Evolutionary conservation across 1,284 basidiomycete genomes (phyloP).

Genomic region (Tausonia pullulans): DNA sequence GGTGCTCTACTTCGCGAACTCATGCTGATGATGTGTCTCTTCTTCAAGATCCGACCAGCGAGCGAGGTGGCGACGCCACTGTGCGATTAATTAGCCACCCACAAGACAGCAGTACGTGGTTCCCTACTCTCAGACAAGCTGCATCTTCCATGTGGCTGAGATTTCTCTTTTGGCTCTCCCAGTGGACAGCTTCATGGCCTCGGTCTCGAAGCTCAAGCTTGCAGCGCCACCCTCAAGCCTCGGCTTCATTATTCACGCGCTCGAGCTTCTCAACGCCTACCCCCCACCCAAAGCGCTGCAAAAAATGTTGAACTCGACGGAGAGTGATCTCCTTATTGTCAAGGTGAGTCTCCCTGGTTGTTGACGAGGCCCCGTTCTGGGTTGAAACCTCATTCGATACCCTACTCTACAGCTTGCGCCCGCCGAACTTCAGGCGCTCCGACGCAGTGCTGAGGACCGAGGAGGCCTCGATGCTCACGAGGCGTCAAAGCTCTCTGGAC

Average conservation of each 20-base stretch:
- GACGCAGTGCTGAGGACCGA: slow-evolving; percentile 22
- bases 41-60: too few species aligned
- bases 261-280: slow-evolving; percentile 8
- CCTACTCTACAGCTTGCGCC: background rate
- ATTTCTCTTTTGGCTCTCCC: background rate
- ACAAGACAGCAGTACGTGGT: too few species aligned
- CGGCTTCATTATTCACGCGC: slow-evolving; percentile 2
- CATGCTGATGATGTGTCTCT: too few species aligned
- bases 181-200: slow-evolving; percentile 13
- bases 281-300: background rate
- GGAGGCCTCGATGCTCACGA: slow-evolving; percentile 33
- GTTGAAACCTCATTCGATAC: slow-evolving; percentile 12
- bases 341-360: background rate
- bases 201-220: slow-evolving; percentile 6
- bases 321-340: slow-evolving; percentile 3
- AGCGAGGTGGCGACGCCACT: too few species aligned
- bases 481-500: slow-evolving; percentile 26
- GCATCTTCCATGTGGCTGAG: too few species aligned
- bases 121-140: too few species aligned
- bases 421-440: background rate
- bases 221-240: background rate
- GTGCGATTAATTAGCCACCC: too few species aligned
- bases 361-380: background rate
- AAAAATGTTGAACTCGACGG: slow-evolving; percentile 2
- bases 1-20: too few species aligned